Conservation (phyloP, 1,284 basidiomycete species). For the Cryptococcus floricola region DNA sequence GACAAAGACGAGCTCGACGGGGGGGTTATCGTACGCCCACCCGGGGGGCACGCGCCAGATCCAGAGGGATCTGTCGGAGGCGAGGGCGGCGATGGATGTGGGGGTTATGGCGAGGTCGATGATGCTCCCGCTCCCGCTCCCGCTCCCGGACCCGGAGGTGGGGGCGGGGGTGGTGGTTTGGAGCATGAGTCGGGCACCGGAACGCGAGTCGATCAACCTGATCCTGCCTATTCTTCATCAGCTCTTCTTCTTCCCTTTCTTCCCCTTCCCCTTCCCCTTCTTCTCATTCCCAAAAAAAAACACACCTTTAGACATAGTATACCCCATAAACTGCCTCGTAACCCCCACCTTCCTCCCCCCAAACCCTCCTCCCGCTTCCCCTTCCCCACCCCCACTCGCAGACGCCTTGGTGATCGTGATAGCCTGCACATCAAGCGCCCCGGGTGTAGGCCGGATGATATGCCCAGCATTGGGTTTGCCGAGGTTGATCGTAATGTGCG, state of each 20-base stretch:
- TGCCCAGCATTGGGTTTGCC: conserved; percentile 28
- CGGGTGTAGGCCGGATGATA: conserved; percentile 20
- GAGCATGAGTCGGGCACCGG: conserved; percentile 34
- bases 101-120: conserved; percentile 32
- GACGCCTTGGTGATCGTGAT: conserved; percentile 33
- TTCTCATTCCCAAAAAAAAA: not conserved
- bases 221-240: conserved; percentile 26
- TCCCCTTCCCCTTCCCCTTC: no score
- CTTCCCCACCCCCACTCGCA: not conserved
- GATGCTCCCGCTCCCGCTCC: conserved; percentile 13
- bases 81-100: conserved; percentile 30
- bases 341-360: conserved; percentile 30
- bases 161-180: conserved; percentile 14
- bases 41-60: conserved; percentile 28
- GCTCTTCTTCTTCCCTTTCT: not conserved
- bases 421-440: conserved; percentile 25
- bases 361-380: conserved; percentile 2
- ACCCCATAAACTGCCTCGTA: conserved; percentile 37
- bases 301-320: conserved; percentile 33
- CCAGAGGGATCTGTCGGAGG: conserved; percentile 22
- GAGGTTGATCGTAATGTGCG: conserved; percentile 29
- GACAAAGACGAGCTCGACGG: conserved; percentile 4
- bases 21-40: conserved; percentile 34
- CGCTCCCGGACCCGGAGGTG: no score
- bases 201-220: conserved; percentile 31